A percentile compares a stretch with the other conserved stretches of the same genome.
Evolutionary conservation across 2,329 filamentous ascomycete species (phyloP).

Genomic region (Fusarium sp.): DNA sequence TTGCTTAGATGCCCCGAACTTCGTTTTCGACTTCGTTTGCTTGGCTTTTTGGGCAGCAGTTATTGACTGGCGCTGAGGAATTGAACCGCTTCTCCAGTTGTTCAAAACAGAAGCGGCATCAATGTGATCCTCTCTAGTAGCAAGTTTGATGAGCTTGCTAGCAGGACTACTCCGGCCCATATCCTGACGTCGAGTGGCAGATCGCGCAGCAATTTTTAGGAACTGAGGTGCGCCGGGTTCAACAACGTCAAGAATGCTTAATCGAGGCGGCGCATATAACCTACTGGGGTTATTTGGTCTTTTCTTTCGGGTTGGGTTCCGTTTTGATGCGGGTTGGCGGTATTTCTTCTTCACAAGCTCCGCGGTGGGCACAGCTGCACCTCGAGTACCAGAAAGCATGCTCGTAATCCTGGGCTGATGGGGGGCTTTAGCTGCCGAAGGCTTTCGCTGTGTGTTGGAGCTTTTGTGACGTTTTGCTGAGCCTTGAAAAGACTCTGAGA

Average conservation of each 20-base stretch:
- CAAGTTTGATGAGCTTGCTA: constrained; percentile 67
- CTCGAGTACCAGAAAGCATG: constrained; percentile 37
- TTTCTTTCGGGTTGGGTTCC: constrained; percentile 14
- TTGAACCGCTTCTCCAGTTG: constrained; percentile 65
- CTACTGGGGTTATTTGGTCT: constrained; percentile 9
- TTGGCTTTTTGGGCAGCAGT: constrained; percentile 39
- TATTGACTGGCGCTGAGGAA: constrained; percentile 54
- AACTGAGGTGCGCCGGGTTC: constrained; percentile 64
- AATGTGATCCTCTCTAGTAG: constrained; percentile 66
- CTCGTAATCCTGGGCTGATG: constrained; percentile 49
- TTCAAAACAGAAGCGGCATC: constrained; percentile 63
- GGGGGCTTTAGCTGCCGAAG: constrained; percentile 17
- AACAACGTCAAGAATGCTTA: constrained; percentile 70
- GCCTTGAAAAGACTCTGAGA: constrained; percentile 40
- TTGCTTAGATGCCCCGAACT: constrained; percentile 14
- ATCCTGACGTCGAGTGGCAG: constrained; percentile 57
- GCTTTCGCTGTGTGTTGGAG: constrained; percentile 34
- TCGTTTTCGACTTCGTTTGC: constrained; percentile 14
- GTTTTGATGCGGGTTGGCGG: constrained; percentile 18
- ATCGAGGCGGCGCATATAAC: constrained; percentile 51
- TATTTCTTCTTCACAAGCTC: constrained; percentile 30
- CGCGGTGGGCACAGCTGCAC: constrained; percentile 7
- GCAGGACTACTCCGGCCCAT: constrained; percentile 65
- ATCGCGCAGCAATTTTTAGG: constrained; percentile 68
- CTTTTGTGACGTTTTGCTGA: constrained; percentile 43